phyloP scores from a whole-genome alignment of 1,139 yeast genomes.

The Diutina siamensis region DNA sequence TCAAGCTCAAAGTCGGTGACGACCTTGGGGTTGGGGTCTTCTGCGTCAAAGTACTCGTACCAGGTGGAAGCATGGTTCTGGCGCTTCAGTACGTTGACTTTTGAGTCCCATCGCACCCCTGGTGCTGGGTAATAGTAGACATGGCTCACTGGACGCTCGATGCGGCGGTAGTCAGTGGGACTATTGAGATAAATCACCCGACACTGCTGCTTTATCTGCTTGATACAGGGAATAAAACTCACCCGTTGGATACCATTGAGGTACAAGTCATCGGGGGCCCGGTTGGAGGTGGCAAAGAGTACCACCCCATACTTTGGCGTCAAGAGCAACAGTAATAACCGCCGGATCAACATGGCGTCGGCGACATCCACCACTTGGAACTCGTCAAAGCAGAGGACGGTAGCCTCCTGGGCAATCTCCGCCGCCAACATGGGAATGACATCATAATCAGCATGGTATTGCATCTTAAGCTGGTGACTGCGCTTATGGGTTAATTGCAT shows the following conservation, averaged over 20 bases:
- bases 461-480: conserved; percentile 59
- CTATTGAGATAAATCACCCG: conserved; percentile 74
- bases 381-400: conserved; percentile 88
- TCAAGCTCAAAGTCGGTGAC: conserved; percentile 28
- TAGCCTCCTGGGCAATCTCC: conserved; percentile 65
- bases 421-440: conserved; percentile 77
- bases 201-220: conserved; percentile 60
- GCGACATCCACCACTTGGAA: conserved; percentile 96
- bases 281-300: conserved; percentile 84
- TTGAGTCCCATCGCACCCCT: conserved; percentile 43
- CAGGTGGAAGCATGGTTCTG: conserved; percentile 59
- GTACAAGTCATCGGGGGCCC: conserved; percentile 90
- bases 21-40: conserved; percentile 19
- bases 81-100: conserved; percentile 40
- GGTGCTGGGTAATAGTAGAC: conserved; percentile 72
- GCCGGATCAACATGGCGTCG: conserved; percentile 88
- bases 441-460: conserved; percentile 58
- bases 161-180: conserved; percentile 86
- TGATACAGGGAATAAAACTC: conserved; percentile 85
- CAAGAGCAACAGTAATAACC: conserved; percentile 52
- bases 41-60: conserved; percentile 66
- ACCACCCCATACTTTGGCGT: conserved; percentile 70
- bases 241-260: conserved; percentile 88
- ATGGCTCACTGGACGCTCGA: conserved; percentile 71
- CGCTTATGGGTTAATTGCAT: conserved; percentile 91